Conservation (phyloP, 1,139 yeast genomes). For the Meyerozyma sp. region DNA sequence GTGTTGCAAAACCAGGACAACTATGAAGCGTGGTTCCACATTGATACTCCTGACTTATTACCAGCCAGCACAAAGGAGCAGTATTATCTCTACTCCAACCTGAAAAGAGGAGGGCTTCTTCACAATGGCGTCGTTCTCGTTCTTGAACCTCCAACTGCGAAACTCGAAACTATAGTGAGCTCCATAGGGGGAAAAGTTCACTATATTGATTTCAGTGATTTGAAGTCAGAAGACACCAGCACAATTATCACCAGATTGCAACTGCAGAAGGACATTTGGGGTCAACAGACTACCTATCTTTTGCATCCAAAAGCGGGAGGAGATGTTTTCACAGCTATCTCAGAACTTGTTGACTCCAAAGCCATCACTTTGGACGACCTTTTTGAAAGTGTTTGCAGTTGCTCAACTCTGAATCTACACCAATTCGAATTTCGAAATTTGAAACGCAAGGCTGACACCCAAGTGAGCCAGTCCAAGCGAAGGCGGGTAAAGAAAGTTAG, state of each 20-base stretch:
- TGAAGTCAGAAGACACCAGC: neutral
- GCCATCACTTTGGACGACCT: constrained; percentile 2
- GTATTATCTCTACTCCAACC: constrained; percentile 12
- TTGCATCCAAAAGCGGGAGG: neutral
- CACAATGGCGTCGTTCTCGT: neutral
- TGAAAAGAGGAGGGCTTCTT: constrained; percentile 11
- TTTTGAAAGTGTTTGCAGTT: constrained; percentile 4
- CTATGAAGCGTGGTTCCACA: constrained; percentile 18
- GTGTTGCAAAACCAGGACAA: constrained; percentile 9
- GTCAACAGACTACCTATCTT: neutral
- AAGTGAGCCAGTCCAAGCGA: constrained; percentile 14
- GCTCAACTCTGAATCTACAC: constrained; percentile 1
- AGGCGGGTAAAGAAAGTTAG: constrained; percentile 27
- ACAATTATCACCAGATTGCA: neutral
- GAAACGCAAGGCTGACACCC: constrained; percentile 6
- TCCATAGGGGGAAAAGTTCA: neutral
- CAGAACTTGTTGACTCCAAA: neutral
- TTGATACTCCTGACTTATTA: constrained; percentile 11
- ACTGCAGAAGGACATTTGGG: neutral
- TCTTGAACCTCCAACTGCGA: neutral
- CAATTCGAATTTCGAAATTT: neutral
- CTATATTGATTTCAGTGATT: neutral
- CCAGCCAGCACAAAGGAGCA: constrained; percentile 9
- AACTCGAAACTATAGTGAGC: neutral
- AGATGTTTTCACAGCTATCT: neutral